Percentiles rank a stretch among this genome's conserved stretches.
These are phyloP conservation scores for Neocatenulostroma microsporum DNA, from an alignment of 2,329 filamentous ascomycete genomes.

Conservation along the genomic window DNA sequence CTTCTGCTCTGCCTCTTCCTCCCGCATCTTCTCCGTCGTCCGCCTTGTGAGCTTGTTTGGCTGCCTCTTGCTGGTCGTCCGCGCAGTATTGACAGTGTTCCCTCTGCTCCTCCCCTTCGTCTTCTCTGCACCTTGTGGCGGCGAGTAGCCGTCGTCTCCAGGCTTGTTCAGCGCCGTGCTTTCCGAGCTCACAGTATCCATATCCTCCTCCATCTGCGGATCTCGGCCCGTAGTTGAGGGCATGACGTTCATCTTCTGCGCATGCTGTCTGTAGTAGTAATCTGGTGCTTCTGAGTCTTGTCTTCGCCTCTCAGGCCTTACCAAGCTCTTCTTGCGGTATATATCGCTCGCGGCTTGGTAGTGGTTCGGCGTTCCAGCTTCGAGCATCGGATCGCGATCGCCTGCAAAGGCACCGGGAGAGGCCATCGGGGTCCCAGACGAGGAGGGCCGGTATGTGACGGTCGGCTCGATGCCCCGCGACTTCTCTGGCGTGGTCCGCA, in stretches of 20 bases:
- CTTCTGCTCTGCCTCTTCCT: constrained; percentile 49
- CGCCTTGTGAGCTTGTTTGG: constrained; percentile 47
- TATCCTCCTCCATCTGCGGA: constrained; percentile 62
- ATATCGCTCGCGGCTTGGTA: constrained; percentile 42
- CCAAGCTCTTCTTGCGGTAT: constrained; percentile 73
- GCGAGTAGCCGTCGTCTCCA: constrained; percentile 19
- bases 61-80: constrained; percentile 28
- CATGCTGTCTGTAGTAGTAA: constrained; percentile 92
- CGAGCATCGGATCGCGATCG: constrained; percentile 49
- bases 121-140: constrained; percentile 32
- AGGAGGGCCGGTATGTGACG: constrained; percentile 33
- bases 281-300: constrained; percentile 85
- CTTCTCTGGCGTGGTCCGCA: constrained; percentile 19
- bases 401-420: constrained; percentile 37
- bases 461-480: constrained; percentile 34
- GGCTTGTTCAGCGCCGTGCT: constrained; percentile 30
- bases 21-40: constrained; percentile 51
- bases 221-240: constrained; percentile 92
- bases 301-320: constrained; percentile 78
- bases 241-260: constrained; percentile 80
- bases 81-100: constrained; percentile 11
- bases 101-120: constrained; percentile 10
- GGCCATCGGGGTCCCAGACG: constrained; percentile 32
- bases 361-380: constrained; percentile 25
- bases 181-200: constrained; percentile 53